Evolutionary conservation across 805 yeast genomes (phyloP), one percentile per base, ranked within the genome.

Genomic region (Spathaspora sp.): DNA sequence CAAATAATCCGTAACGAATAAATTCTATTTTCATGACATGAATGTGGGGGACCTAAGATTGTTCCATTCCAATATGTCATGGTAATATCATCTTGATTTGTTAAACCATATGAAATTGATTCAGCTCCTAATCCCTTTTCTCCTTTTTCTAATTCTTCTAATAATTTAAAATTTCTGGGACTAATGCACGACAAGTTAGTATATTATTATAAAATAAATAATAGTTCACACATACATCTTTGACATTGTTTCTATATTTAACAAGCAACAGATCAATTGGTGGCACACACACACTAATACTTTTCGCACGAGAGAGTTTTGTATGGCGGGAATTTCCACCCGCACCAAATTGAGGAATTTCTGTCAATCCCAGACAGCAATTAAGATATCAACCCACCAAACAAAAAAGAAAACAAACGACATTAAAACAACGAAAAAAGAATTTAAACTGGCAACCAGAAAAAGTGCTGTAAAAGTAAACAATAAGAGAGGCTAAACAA

Each of bases 21-120:
- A 56, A 94, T 94, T 64, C 99, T 80, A 69, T 94, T 94, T 67
- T 92, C 97, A 67, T 93, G 97, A 26, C 81, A 82, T 12, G 75
- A 70, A 63, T 88, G 96, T 35, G 99, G 99, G 3, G 99, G 99
- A 0, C 99, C 99, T 57, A 94, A 75, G 49, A 94, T 93, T 32
- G 99, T 94, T 11, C 97, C 99, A 70, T 92, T 94, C 99, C 99
- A 94, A 61, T 86, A 72, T 10, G 96, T 87, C 96, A 94, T 89
- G 48, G 91, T 76, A 58, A 92, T 89, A 66, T 94, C 99, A 61
- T 89, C 96, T 55, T 87, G 84, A 61, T 89, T 93, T 20, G 89
- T 84, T 46, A 94, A 78, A 0, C 99, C 99, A 63, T 94, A 90
- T 19, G 98, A 93, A 67, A 97, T 92, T 14, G 96, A 88, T 68